Evolutionary conservation across 2,329 filamentous ascomycete species (phyloP).

Genomic region (Cyclaneusma minus): DNA sequence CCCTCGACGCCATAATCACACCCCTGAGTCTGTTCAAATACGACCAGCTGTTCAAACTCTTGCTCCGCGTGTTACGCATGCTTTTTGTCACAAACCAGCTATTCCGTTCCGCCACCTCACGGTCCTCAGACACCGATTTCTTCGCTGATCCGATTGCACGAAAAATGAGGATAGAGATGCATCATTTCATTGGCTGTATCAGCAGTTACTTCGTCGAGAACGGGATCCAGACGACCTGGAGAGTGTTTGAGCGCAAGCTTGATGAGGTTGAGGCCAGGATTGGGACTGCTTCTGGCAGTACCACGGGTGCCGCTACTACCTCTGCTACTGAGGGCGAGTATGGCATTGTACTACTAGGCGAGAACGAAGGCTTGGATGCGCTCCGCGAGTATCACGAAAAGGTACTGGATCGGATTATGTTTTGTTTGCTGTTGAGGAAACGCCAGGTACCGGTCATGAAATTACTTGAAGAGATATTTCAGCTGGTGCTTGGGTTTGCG

Average conservation of each 20-base stretch:
- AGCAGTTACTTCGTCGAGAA: conserved; percentile 68
- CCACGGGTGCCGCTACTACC: conserved; percentile 6
- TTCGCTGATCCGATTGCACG: conserved; percentile 17
- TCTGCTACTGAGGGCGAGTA: conserved; percentile 18
- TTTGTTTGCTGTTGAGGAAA: conserved; percentile 56
- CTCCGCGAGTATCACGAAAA: conserved; percentile 57
- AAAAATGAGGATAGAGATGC: conserved; percentile 59
- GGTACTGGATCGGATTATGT: conserved; percentile 61
- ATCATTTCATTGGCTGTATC: conserved; percentile 62
- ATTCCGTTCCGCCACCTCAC: conserved; percentile 37
- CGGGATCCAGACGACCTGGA: conserved; percentile 62
- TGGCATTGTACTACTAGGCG: conserved; percentile 22
- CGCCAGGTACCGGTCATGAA: conserved; percentile 58
- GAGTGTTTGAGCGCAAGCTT: conserved; percentile 49
- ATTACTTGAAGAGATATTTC: conserved; percentile 64
- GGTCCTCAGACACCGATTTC: conserved; percentile 10
- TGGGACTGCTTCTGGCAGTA: conserved; percentile 22
- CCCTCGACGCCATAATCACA: conserved; percentile 62
- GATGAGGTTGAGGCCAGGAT: conserved; percentile 44
- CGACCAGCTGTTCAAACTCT: conserved; percentile 66
- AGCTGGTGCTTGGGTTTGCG: conserved; percentile 57
- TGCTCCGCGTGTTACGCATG: conserved; percentile 66
- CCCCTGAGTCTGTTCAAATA: conserved; percentile 58
- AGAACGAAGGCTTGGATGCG: conserved; percentile 45
- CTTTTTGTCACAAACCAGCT: conserved; percentile 57